Evolutionary conservation across 202 grass and related monocot species (phyloP), one percentile per base, ranked within the genome.

Genomic region (Dendrocalamus latiflorus): DNA sequence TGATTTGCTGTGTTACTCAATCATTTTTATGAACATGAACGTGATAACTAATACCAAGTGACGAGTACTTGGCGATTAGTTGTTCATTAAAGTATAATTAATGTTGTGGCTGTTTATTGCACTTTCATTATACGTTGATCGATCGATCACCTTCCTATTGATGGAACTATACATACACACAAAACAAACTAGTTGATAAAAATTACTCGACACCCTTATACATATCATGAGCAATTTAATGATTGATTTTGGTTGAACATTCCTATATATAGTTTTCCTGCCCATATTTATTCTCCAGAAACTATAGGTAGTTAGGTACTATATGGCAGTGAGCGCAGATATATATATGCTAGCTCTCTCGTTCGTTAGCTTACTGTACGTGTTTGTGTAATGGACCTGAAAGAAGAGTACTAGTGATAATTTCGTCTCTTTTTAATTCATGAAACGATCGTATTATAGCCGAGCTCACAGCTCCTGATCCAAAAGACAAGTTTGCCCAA

Each of bases 391-490:
- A 30, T 43, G 38, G 26, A 22, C n/a, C 61, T 65, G 56, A 57
- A 86, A 65, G 43, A 86, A 44, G 21, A 30, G 9, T 68, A 82
- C 42, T 66, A 2, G 22, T 84, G 26, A 69, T 26, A 69, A 6
- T 60, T 58, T 69, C 20, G 64, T 39, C 41, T n/a, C 26, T 59
- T 69, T 76, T 69, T 49, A 53, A 68, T 69, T 77, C 82, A 58
- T 26, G 28, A 68, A 59, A 44, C 37, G 6, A 82, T 58, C 2
- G n/a, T 7, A 49, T 61, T 50, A 61, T 60, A 49, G 17, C 42
- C 53, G 20, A 64, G 69, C 59, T 73, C 30, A n/a, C 45, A 83
- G 59, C 42, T 62, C 57, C 70, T 41, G 12, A 4, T 45, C 3
- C 12, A 45, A 45, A 45, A 45, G 3, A 45, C 43, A 53, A 54